Evolutionary conservation across 2,329 filamentous ascomycete genomes (phyloP), one percentile per base, ranked within the genome.

Genomic region (Colletotrichum agaves): DNA sequence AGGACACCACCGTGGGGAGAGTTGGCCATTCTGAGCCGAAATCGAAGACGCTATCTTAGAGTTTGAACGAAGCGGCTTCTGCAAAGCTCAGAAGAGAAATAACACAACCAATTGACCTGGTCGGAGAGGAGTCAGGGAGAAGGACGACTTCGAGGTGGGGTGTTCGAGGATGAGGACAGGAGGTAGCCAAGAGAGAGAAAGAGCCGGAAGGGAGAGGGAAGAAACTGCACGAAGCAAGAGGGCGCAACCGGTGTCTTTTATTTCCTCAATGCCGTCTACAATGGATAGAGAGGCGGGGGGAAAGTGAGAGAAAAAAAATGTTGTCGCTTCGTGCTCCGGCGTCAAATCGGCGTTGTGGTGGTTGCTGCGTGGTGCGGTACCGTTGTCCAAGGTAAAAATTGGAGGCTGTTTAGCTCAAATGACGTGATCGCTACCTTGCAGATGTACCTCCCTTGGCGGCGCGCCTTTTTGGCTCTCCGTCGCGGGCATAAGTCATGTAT

Each of bases 1-100:
- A 99, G 93, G 86, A 95, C 86, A 78, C 96, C 96, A 83, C 95
- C 95, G 78, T 96, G 92, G 73, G 93, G 92, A 80, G 88, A 75
- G 81, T 90, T 90, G 76, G 88, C 88, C 88, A 91, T 91, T 72
- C 27, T 31, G n/a, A 52, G 44, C 12, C 19, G 60, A 39, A 23
- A 47, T n/a, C 15, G 13, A 37, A 39, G 33, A 53, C 49, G 49
- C 49, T 52, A 43, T 8, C 10, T 17, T 61, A 47, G 55, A 15
- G 15, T 27, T 46, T 21, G 33, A 21, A 56, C 33, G 13, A 49
- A 63, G n/a, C n/a, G n/a, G 27, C 47, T 60, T 37, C 19, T 49
- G 21, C 37, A 55, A 43, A 64, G 53, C 41, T 57, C 21, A 37
- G 41, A 49, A 44, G 43, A 61, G 41, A 44, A 41, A 52, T 21